These are phyloP conservation scores for Suillus placidus DNA, from an alignment of 768 basidiomycete species.

Conservation along the genomic window DNA sequence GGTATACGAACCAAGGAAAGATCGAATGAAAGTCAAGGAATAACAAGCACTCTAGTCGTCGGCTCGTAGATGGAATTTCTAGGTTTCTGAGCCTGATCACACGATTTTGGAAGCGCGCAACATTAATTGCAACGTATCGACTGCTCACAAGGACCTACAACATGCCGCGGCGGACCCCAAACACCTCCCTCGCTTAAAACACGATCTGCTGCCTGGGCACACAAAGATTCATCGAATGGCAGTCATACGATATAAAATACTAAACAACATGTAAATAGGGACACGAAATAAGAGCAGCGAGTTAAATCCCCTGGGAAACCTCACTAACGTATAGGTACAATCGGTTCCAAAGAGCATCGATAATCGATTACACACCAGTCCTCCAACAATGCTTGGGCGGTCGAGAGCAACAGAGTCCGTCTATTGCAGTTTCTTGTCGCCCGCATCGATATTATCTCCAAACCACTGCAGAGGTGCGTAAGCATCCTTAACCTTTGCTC, in stretches of 20 bases:
- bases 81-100: slow-evolving; percentile 8
- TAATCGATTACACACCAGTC: slow-evolving; percentile 1
- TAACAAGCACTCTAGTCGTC: neutral
- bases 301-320: neutral
- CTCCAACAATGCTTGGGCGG: slow-evolving; percentile 6
- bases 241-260: neutral
- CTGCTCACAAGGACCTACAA: slow-evolving; percentile 10
- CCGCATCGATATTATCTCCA: slow-evolving; percentile 30
- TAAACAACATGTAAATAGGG: neutral
- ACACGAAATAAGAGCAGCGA: neutral
- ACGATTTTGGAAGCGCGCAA: slow-evolving; percentile 6
- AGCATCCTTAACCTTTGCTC: neutral
- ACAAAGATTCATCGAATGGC: neutral
- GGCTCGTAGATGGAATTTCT: neutral
- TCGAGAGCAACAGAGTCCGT: slow-evolving; percentile 1
- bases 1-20: neutral
- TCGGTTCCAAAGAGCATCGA: slow-evolving; percentile 9
- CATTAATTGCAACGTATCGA: slow-evolving; percentile 9
- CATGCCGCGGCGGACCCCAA: slow-evolving; percentile 3
- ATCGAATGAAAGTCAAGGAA: slow-evolving; percentile 3
- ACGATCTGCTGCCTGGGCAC: neutral
- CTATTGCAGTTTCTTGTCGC: neutral
- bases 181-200: slow-evolving; percentile 1
- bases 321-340: neutral
- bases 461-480: slow-evolving; percentile 28